These are phyloP conservation scores for Aspergillus nomiae DNA, from an alignment of 2,329 filamentous ascomycete genomes.

Conservation along the genomic window DNA sequence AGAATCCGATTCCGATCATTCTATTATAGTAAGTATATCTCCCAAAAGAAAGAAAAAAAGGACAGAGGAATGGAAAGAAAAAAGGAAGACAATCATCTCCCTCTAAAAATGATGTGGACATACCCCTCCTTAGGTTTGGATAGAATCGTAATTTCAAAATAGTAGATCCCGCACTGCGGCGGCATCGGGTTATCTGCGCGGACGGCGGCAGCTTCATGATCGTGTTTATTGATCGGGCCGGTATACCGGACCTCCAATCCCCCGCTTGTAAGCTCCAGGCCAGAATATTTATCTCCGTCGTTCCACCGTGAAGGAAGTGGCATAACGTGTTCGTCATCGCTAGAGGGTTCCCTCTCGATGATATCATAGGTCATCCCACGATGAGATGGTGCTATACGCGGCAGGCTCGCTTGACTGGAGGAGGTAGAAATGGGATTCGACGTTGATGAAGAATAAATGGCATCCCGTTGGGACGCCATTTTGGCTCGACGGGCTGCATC, in stretches of 20 bases:
- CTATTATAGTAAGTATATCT: slow-evolving; percentile 17
- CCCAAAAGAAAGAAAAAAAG: background rate
- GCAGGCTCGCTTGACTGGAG: slow-evolving; percentile 59
- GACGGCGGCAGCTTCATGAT: slow-evolving; percentile 78
- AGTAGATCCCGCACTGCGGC: slow-evolving; percentile 87
- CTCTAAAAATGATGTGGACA: slow-evolving; percentile 21
- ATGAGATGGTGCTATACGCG: slow-evolving; percentile 64
- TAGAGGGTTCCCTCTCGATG: slow-evolving; percentile 69
- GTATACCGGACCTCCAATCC: slow-evolving; percentile 70
- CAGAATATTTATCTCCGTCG: slow-evolving; percentile 70
- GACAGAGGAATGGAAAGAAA: background rate
- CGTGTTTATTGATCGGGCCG: slow-evolving; percentile 59
- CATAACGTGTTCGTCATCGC: slow-evolving; percentile 63
- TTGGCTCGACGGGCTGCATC: slow-evolving; percentile 69
- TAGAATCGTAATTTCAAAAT: slow-evolving; percentile 75
- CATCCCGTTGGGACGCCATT: slow-evolving; percentile 53
- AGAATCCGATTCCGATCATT: slow-evolving; percentile 61
- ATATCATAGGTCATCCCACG: slow-evolving; percentile 81
- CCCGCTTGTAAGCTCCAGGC: slow-evolving; percentile 73
- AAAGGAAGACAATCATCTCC: background rate
- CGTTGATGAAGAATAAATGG: slow-evolving; percentile 50
- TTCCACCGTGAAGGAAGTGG: slow-evolving; percentile 84
- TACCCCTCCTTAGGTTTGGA: slow-evolving; percentile 70
- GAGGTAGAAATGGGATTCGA: slow-evolving; percentile 53
- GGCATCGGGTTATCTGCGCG: slow-evolving; percentile 87